Evolutionary conservation across 2,329 filamentous ascomycete genomes (phyloP).

Genomic region (Pochonia chlamydosporia): DNA sequence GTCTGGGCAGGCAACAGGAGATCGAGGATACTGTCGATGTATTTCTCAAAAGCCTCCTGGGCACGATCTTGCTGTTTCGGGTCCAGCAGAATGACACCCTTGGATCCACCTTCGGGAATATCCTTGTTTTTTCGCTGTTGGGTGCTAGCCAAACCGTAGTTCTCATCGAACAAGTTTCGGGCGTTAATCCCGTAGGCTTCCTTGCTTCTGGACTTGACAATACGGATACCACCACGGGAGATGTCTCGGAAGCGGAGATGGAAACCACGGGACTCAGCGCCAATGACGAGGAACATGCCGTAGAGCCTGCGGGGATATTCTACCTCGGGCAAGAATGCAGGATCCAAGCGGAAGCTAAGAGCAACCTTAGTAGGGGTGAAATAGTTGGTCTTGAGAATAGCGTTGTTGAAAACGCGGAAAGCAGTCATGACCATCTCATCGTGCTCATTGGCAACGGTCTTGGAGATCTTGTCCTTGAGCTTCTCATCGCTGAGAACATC

Average conservation of each 20-base stretch:
- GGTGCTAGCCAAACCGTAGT: slow-evolving; percentile 96
- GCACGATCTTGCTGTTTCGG: slow-evolving; percentile 91
- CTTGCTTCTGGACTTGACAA: slow-evolving; percentile 95
- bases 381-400: slow-evolving; percentile 96
- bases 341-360: slow-evolving; percentile 90
- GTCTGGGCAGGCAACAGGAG: slow-evolving; percentile 83
- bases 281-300: slow-evolving; percentile 98
- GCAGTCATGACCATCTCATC: slow-evolving; percentile 97
- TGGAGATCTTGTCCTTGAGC: slow-evolving; percentile 71
- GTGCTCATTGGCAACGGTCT: slow-evolving; percentile 84
- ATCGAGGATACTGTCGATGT: slow-evolving; percentile 97
- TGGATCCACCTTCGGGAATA: slow-evolving; percentile 95
- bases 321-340: slow-evolving; percentile 78
- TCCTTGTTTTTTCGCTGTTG: slow-evolving; percentile 99
- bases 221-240: slow-evolving; percentile 92
- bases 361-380: slow-evolving; percentile 96
- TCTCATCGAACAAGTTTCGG: slow-evolving; percentile 94
- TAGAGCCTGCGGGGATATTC: slow-evolving; percentile 94
- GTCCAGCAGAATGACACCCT: slow-evolving; percentile 94
- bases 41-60: slow-evolving; percentile 94
- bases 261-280: slow-evolving; percentile 93
- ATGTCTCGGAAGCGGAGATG: slow-evolving; percentile 97
- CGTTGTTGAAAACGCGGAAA: slow-evolving; percentile 91
- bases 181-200: slow-evolving; percentile 97
- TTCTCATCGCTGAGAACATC: slow-evolving; percentile 70